These are phyloP conservation scores for Starmerella sp. DNA, from an alignment of 805 yeast species.

Conservation along the genomic window DNA sequence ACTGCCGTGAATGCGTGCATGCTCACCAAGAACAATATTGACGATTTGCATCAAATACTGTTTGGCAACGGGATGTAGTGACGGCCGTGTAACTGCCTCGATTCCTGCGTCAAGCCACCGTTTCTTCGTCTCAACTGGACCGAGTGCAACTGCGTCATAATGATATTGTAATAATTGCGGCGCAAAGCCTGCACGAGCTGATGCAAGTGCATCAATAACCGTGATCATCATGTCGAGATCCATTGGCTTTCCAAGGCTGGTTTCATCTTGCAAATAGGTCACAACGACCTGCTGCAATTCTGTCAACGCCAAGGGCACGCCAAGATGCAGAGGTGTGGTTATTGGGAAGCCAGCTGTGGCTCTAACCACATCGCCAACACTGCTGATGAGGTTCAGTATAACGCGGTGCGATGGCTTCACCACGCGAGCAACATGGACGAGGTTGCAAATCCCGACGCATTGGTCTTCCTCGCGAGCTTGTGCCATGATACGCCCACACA, in stretches of 20 bases:
- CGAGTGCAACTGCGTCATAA: slow-evolving; percentile 6
- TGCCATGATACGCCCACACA: slow-evolving; percentile 38
- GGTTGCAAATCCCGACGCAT: slow-evolving; percentile 58
- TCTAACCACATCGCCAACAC: slow-evolving; percentile 37
- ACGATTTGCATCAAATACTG: slow-evolving; percentile 32
- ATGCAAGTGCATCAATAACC: slow-evolving; percentile 1
- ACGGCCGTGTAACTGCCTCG: not conserved
- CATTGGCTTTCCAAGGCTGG: not conserved
- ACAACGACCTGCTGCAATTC: slow-evolving; percentile 43
- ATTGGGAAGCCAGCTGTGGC: slow-evolving; percentile 36
- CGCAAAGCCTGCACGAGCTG: not conserved
- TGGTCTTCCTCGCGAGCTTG: slow-evolving; percentile 45
- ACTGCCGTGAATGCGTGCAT: slow-evolving; percentile 41
- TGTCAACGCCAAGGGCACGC: slow-evolving; percentile 56
- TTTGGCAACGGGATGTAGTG: slow-evolving; percentile 8
- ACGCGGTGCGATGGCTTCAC: slow-evolving; percentile 4
- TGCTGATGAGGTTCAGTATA: slow-evolving; percentile 25
- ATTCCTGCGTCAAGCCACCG: slow-evolving; percentile 10
- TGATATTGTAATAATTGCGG: slow-evolving; percentile 5
- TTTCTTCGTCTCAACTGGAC: not conserved
- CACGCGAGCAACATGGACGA: slow-evolving; percentile 34
- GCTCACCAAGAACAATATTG: slow-evolving; percentile 54
- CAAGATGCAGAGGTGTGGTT: slow-evolving; percentile 54
- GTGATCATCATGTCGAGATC: slow-evolving; percentile 11
- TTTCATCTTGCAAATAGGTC: not conserved